These are phyloP conservation scores for Trichophyton schoenleinii DNA, from an alignment of 2,329 filamentous ascomycete species.

Conservation along the genomic window DNA sequence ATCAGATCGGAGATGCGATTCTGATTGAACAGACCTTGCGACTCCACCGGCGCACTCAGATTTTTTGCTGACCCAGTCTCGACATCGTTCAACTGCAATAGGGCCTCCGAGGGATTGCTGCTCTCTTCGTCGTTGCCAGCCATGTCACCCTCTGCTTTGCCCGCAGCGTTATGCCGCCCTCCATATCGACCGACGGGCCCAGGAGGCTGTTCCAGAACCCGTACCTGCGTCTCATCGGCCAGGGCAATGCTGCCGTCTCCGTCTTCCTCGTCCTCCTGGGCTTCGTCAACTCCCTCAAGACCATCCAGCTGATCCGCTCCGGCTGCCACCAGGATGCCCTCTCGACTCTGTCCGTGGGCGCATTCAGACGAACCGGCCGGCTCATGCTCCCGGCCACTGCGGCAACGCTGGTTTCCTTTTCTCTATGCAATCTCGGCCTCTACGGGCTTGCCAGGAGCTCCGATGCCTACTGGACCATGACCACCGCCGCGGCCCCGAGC, in stretches of 20 bases:
- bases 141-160: conserved; percentile 43
- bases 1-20: not conserved
- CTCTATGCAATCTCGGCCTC: conserved; percentile 43
- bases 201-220: conserved; percentile 46
- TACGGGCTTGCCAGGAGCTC: conserved; percentile 44
- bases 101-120: conserved; percentile 46
- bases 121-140: conserved; percentile 43
- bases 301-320: conserved; percentile 43
- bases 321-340: conserved; percentile 44
- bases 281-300: conserved; percentile 52
- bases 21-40: not conserved
- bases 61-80: not conserved
- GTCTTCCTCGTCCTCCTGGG: conserved; percentile 55
- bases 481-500: conserved; percentile 36
- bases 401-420: conserved; percentile 45
- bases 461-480: conserved; percentile 48
- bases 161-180: conserved; percentile 38
- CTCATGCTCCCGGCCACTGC: conserved; percentile 46
- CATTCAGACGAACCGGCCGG: conserved; percentile 46
- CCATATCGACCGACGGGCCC: conserved; percentile 31
- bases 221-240: conserved; percentile 46
- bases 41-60: not conserved
- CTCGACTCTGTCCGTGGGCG: conserved; percentile 43
- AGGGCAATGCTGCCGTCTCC: conserved; percentile 52
- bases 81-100: conserved; percentile 15